Evolutionary conservation across 441 rosid genomes (phyloP).

Genomic region (Omphalea diandra): DNA sequence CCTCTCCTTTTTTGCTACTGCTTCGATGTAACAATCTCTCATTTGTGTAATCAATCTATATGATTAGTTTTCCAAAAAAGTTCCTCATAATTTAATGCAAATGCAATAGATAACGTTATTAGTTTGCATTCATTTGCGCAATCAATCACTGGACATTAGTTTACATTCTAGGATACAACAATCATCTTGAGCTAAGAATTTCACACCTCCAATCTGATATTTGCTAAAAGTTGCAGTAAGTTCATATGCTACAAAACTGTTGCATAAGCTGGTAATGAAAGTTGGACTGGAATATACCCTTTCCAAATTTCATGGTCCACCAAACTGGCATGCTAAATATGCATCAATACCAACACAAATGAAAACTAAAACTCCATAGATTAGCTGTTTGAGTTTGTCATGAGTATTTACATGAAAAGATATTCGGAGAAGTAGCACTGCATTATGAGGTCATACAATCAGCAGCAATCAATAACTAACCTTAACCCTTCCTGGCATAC

Average conservation of each 20-base stretch:
- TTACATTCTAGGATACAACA: background rate
- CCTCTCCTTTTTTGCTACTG: background rate
- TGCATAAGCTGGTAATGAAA: background rate
- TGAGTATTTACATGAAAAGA: background rate
- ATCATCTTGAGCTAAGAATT: too few species aligned
- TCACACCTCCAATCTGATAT: too few species aligned
- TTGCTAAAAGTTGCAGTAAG: too few species aligned
- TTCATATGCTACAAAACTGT: background rate
- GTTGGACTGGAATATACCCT: background rate
- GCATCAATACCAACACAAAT: background rate
- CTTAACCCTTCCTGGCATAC: constrained; percentile 98
- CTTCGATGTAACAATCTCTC: too few species aligned
- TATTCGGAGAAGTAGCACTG: background rate
- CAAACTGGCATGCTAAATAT: too few species aligned
- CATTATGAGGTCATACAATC: background rate
- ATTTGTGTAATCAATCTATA: too few species aligned
- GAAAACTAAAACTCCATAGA: background rate
- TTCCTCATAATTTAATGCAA: background rate
- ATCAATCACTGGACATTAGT: too few species aligned
- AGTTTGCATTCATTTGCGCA: background rate
- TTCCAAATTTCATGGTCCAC: background rate
- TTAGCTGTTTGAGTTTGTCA: background rate
- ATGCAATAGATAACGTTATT: too few species aligned
- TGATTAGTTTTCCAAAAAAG: background rate
- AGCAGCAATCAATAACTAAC: constrained; percentile 44